phyloP scores from a whole-genome alignment of 768 basidiomycete genomes.

The Boletus sp. region DNA sequence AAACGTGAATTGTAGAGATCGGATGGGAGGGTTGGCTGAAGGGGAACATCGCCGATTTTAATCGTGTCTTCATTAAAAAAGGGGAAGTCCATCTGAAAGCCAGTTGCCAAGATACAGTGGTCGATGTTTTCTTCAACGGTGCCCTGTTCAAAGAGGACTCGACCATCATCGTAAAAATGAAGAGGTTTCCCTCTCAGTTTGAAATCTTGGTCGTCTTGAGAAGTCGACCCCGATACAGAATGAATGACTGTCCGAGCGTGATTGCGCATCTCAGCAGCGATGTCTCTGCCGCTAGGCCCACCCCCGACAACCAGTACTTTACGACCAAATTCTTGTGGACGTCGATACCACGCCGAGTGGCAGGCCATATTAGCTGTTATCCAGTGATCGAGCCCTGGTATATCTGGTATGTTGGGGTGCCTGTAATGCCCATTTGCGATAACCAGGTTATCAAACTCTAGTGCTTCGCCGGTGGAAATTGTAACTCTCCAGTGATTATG shows the following conservation, averaged over 20 bases:
- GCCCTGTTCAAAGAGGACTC: slow-evolving; percentile 60
- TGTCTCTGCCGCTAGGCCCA: slow-evolving; percentile 71
- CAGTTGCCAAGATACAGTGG: slow-evolving; percentile 72
- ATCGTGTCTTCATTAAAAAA: slow-evolving; percentile 48
- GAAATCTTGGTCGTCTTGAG: slow-evolving; percentile 34
- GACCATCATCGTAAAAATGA: slow-evolving; percentile 41
- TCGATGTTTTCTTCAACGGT: slow-evolving; percentile 53
- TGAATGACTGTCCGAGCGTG: slow-evolving; percentile 50
- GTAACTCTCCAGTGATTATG: slow-evolving; percentile 49
- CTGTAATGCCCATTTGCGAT: slow-evolving; percentile 78
- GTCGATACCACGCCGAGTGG: slow-evolving; percentile 71
- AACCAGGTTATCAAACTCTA: slow-evolving; percentile 61
- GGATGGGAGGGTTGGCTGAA: slow-evolving; percentile 47
- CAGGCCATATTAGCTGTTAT: slow-evolving; percentile 46
- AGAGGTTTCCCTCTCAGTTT: slow-evolving; percentile 43
- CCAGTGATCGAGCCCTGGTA: slow-evolving; percentile 64
- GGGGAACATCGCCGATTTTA: slow-evolving; percentile 40
- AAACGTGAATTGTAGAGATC: slow-evolving; percentile 63
- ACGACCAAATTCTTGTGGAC: slow-evolving; percentile 39
- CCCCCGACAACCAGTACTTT: slow-evolving; percentile 47
- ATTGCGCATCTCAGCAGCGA: slow-evolving; percentile 55
- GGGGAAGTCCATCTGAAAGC: slow-evolving; percentile 64
- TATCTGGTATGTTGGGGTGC: slow-evolving; percentile 58
- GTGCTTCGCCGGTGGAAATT: slow-evolving; percentile 35
- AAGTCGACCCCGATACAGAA: slow-evolving; percentile 42